Base-by-base conservation (phyloP, 2,329 filamentous ascomycete genomes). In the Pseudocercospora cruenta region DNA sequence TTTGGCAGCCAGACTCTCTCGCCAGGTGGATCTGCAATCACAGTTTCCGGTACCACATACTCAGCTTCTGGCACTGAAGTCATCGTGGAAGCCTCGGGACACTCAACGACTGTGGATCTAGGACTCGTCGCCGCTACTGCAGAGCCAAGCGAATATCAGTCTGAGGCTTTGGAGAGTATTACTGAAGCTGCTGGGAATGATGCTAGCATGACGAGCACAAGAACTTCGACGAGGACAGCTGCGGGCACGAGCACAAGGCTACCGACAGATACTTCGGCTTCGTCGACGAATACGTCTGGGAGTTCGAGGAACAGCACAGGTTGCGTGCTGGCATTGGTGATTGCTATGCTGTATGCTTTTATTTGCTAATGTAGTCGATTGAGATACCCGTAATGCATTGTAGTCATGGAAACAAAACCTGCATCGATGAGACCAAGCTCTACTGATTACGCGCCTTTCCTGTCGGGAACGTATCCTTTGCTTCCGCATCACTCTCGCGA, bases 1-100 rank as follows among this genome's bases (percentile, higher is more conserved):
- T 24, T 58, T 19, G 54, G 54, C 12, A 33, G 22, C 16, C 54
- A 58, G 28, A 39, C 54, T 2, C 33, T 58, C 12, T 19, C n/a
- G 16, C 54, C 54, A 21, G 54, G 54, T 10, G 54, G 54, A 9
- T 36, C 54, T 8, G 54, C 54, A n/a, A n/a, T 58, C 16, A 58
- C 54, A 6, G 21, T 58, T 3, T 64, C 63, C 8, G 66, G 63
- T 9, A 68, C 66, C 28, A 68, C 66, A 8, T 69, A 67, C 53
- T 69, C 64, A 8, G 45, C 63, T 21, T 51, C 36, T 24, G 66
- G 63, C 0, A 59, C 62, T 5, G 66, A 60, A 24, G 60, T 68
- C 5, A 28, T 65, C 26, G 47, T 65, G n/a, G 54, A 58, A 6
- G 55, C 43, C 12, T 54, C 51, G 2, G 51, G 51, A 19, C 24